Evolutionary conservation across 2,329 filamentous ascomycete species (phyloP).

Genomic region (Ceratocystis ficicola): DNA sequence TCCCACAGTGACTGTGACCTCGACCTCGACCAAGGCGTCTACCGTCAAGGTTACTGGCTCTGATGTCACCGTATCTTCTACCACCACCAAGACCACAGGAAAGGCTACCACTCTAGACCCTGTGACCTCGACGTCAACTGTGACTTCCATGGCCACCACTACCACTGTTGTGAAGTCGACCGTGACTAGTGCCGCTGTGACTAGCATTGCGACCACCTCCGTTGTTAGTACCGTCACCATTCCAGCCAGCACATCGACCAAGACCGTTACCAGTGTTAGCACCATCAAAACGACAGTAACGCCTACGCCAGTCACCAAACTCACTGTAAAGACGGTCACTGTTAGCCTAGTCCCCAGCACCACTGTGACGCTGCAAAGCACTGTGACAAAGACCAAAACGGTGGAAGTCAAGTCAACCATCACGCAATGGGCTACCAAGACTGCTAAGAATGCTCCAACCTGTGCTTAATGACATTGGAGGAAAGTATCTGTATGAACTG

Average conservation of each 20-base stretch:
- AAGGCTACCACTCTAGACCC: not conserved
- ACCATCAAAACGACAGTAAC: not conserved
- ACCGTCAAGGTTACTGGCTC: constrained; percentile 1
- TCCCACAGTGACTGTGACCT: not conserved
- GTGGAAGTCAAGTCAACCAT: not conserved
- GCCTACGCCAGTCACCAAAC: not conserved
- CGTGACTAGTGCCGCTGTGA: constrained; percentile 8
- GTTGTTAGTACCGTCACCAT: not conserved
- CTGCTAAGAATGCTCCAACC: constrained; percentile 12
- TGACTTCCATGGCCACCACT: not conserved
- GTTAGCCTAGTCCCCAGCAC: not conserved
- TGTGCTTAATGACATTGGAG: not conserved
- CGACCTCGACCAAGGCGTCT: not conserved
- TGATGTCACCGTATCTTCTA: constrained; percentile 6
- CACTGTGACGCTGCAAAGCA: constrained; percentile 9
- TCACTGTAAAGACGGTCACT: constrained; percentile 7
- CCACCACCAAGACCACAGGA: constrained; percentile 10
- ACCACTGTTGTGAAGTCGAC: constrained; percentile 5
- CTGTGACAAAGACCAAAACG: constrained; percentile 11
- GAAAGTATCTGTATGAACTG: not conserved
- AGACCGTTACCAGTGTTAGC: not conserved
- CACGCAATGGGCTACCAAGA: constrained; percentile 7
- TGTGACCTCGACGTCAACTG: constrained; percentile 1
- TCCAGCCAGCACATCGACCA: constrained; percentile 4
- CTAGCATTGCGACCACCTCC: not conserved